Evolutionary conservation across 2,329 filamentous ascomycete genomes (phyloP).

Genomic region (Lasiodiplodia citricola): DNA sequence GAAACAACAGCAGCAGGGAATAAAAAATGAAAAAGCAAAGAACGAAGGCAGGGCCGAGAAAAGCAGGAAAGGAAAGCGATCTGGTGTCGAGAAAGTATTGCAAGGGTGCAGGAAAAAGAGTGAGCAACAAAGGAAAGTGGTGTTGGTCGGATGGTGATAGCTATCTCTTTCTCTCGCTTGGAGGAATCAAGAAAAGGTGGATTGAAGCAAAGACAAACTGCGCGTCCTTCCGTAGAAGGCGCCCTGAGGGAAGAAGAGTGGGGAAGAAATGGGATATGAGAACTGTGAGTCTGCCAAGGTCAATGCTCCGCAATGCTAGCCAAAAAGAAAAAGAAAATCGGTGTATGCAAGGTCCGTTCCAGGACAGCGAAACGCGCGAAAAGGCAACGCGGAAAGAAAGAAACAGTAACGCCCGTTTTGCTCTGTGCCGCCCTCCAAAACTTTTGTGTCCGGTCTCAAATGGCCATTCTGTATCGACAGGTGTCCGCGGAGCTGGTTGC

Average conservation of each 20-base stretch:
- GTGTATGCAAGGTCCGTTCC: conserved; percentile 23
- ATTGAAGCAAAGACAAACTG: conserved; percentile 16
- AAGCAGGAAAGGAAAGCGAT: conserved; percentile 11
- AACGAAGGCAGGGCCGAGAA: conserved; percentile 16
- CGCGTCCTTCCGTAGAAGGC: conserved; percentile 12
- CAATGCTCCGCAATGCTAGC: conserved; percentile 29
- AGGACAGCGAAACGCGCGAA: conserved; percentile 23
- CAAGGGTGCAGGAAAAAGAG: conserved; percentile 18
- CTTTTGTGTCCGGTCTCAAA: conserved; percentile 20
- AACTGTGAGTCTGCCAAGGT: conserved; percentile 21
- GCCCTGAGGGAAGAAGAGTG: background rate
- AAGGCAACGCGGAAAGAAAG: conserved; percentile 8
- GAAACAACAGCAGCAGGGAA: conserved; percentile 16
- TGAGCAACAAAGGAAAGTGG: conserved; percentile 28
- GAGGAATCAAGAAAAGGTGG: conserved; percentile 11
- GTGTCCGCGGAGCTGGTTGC: conserved; percentile 22
- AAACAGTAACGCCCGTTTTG: conserved; percentile 27
- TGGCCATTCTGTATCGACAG: conserved; percentile 26
- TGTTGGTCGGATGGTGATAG: conserved; percentile 7
- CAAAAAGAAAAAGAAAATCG: conserved; percentile 21
- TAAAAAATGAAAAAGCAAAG: background rate
- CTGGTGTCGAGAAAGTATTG: conserved; percentile 13
- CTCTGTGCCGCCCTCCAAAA: conserved; percentile 23
- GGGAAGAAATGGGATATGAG: conserved; percentile 6
- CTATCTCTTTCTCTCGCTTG: conserved; percentile 22